phyloP scores from a whole-genome alignment of 345 rosid genomes.

The Psidium guajava region DNA sequence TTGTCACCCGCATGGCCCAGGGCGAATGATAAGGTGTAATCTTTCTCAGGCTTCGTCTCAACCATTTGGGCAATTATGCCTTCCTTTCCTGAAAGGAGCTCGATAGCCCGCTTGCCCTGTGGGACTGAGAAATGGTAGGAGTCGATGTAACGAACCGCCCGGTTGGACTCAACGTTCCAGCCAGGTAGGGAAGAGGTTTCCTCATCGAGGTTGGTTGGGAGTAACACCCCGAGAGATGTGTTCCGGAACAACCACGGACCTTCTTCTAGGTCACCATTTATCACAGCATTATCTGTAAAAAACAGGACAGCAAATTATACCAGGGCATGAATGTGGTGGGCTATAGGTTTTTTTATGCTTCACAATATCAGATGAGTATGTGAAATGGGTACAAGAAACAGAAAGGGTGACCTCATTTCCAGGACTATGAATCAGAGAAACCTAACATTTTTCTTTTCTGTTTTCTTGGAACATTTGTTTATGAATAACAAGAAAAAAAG shows the following conservation, averaged over 20 bases:
- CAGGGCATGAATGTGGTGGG: neutral
- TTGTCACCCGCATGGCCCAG: conserved; percentile 83
- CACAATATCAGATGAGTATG: neutral
- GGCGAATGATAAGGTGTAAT: conserved; percentile 49
- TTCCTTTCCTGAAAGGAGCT: conserved; percentile 89
- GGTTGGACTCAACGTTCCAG: conserved; percentile 86
- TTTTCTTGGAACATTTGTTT: neutral
- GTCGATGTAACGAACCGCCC: conserved; percentile 85
- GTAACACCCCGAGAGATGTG: conserved; percentile 76
- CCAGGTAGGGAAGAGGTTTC: conserved; percentile 81
- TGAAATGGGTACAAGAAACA: neutral
- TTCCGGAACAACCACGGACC: conserved; percentile 95
- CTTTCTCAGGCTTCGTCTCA: conserved; percentile 47
- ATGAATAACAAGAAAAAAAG: neutral
- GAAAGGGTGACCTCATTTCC: neutral
- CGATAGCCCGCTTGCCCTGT: conserved; percentile 72
- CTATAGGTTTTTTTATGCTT: neutral
- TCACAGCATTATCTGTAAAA: conserved; percentile 59
- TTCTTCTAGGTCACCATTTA: conserved; percentile 82
- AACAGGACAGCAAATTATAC: neutral
- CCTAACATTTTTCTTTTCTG: neutral
- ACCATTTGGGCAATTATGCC: conserved; percentile 96
- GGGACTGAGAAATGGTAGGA: conserved; percentile 81
- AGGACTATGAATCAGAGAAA: neutral
- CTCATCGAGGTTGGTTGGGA: conserved; percentile 88